Evolutionary conservation across 108 stramenopile genomes (phyloP).

Genomic region (Skeletonema potamos): DNA sequence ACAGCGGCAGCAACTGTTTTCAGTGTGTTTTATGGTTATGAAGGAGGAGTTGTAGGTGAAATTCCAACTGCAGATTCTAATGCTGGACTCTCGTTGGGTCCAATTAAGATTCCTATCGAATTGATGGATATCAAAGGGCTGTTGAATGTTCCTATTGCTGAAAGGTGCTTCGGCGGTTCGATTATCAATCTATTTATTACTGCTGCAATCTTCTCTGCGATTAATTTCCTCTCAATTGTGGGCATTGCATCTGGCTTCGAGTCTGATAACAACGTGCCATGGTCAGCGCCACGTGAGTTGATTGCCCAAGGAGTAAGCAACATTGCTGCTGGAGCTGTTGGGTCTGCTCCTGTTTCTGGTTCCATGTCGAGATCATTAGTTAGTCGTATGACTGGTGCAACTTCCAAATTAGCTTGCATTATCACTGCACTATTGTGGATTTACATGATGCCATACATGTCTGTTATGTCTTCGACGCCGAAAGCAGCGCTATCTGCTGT

Average conservation of each 20-base stretch:
- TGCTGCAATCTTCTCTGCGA: slow-evolving; percentile 66
- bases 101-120: slow-evolving; percentile 65
- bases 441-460: slow-evolving; percentile 81
- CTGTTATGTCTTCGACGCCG: slow-evolving; percentile 74
- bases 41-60: slow-evolving; percentile 79
- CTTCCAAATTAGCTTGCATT: slow-evolving; percentile 71
- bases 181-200: slow-evolving; percentile 51
- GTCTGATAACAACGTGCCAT: slow-evolving; percentile 67
- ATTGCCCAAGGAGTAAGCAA: slow-evolving; percentile 75
- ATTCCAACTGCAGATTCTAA: slow-evolving; percentile 64
- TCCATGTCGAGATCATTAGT: slow-evolving; percentile 78
- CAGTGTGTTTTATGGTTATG: slow-evolving; percentile 62
- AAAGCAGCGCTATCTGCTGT: slow-evolving; percentile 78
- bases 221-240: slow-evolving; percentile 82
- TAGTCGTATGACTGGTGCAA: slow-evolving; percentile 77
- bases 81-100: slow-evolving; percentile 63
- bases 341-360: slow-evolving; percentile 78
- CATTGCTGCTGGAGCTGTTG: slow-evolving; percentile 64
- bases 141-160: slow-evolving; percentile 60
- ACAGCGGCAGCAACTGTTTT: slow-evolving; percentile 65
- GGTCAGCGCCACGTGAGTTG: slow-evolving; percentile 80
- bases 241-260: slow-evolving; percentile 82
- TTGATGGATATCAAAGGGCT: slow-evolving; percentile 57
- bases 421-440: slow-evolving; percentile 75
- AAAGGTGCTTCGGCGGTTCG: slow-evolving; percentile 67